Evolutionary conservation across 2,329 filamentous ascomycete genomes (phyloP).

Genomic region (Calonectria pauciramosa): DNA sequence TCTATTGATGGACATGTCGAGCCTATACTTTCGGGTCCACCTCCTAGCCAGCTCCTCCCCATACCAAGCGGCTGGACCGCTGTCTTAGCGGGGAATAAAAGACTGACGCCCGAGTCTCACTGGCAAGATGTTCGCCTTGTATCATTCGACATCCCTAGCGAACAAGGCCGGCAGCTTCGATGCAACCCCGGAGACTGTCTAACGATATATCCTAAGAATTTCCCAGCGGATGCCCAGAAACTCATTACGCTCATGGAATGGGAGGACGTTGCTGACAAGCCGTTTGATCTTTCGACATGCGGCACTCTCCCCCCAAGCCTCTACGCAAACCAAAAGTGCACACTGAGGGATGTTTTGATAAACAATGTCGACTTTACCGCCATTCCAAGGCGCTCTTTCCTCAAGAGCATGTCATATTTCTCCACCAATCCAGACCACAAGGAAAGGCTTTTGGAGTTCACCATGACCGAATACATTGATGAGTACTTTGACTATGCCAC

Average conservation of each 20-base stretch:
- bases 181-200: slow-evolving; percentile 83
- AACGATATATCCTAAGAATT: slow-evolving; percentile 90
- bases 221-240: slow-evolving; percentile 81
- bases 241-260: slow-evolving; percentile 87
- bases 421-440: slow-evolving; percentile 80
- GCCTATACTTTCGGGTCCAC: slow-evolving; percentile 36
- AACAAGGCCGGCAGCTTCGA: slow-evolving; percentile 45
- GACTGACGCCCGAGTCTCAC: slow-evolving; percentile 82
- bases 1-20: slow-evolving; percentile 29
- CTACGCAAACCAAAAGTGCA: slow-evolving; percentile 60
- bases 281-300: slow-evolving; percentile 66
- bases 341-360: slow-evolving; percentile 81
- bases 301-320: slow-evolving; percentile 51
- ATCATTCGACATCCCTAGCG: slow-evolving; percentile 65
- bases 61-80: slow-evolving; percentile 71
- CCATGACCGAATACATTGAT: slow-evolving; percentile 82
- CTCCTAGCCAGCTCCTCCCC: slow-evolving; percentile 60
- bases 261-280: slow-evolving; percentile 78
- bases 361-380: slow-evolving; percentile 91
- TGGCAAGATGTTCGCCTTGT: slow-evolving; percentile 95
- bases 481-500: slow-evolving; percentile 98
- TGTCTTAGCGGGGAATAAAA: slow-evolving; percentile 73
- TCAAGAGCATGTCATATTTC: slow-evolving; percentile 82
- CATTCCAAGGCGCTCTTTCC: slow-evolving; percentile 90
- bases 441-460: slow-evolving; percentile 87